Percentiles rank a stretch among this genome's conserved stretches.
phyloP scores from a whole-genome alignment of 2,329 filamentous ascomycete species.

The Clarireedia homoeocarpa region DNA sequence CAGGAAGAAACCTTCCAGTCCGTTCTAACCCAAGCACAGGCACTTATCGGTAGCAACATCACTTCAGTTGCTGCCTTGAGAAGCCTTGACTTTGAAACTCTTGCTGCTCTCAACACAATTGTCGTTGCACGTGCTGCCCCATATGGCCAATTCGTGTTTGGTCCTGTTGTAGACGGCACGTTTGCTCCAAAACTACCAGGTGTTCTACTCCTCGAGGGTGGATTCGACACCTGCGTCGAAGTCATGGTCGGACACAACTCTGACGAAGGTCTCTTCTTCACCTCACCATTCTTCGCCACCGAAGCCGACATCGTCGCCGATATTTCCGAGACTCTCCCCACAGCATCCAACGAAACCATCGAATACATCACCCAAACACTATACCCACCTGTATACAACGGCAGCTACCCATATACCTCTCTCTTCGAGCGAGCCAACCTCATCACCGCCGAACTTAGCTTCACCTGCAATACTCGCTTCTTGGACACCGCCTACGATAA shows the following conservation, averaged over 20 bases:
- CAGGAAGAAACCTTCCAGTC: conserved; percentile 9
- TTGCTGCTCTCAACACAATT: conserved; percentile 15
- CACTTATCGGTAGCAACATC: conserved; percentile 6
- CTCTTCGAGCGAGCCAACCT: conserved; percentile 36
- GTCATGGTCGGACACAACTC: conserved; percentile 39
- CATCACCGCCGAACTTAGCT: conserved; percentile 36
- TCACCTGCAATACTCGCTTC: conserved; percentile 45
- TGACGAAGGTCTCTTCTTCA: conserved; percentile 31
- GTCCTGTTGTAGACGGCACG: conserved; percentile 39
- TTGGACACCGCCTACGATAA: conserved; percentile 39
- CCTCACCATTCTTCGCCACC: conserved; percentile 24
- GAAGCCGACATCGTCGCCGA: conserved; percentile 10
- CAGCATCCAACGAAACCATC: conserved; percentile 12
- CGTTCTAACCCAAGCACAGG: conserved; percentile 13
- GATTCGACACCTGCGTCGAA: conserved; percentile 36
- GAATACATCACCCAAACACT: conserved; percentile 35
- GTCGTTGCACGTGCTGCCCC: conserved; percentile 14
- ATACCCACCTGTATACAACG: conserved; percentile 42
- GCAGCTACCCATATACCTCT: conserved; percentile 36
- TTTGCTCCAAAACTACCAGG: conserved; percentile 40
- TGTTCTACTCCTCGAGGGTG: conserved; percentile 35
- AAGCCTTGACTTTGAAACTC: conserved; percentile 6
- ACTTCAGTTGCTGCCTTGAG: conserved; percentile 7
- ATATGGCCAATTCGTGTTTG: conserved; percentile 37
- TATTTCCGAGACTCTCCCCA: conserved; percentile 15